A percentile compares a stretch with the other conserved stretches of the same genome.
Conservation (phyloP, 164 flowering plant species). For the Paratinospora sagittata region DNA sequence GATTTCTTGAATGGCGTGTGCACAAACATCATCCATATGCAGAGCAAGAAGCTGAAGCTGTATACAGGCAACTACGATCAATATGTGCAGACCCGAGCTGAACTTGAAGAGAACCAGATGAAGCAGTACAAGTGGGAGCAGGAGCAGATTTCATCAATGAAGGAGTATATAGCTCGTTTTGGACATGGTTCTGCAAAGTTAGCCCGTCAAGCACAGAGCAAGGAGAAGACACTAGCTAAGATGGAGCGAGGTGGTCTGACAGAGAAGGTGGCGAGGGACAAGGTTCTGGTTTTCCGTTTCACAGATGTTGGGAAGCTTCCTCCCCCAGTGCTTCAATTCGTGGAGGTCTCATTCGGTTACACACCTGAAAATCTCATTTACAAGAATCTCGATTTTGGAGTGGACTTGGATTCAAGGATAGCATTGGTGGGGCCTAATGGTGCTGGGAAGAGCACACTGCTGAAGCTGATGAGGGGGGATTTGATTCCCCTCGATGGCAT, state of each 20-base stretch:
- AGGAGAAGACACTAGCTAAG: conserved; percentile 91
- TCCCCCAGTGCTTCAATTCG: conserved; percentile 96
- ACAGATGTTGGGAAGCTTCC: conserved; percentile 95
- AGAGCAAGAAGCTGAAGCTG: conserved; percentile 65
- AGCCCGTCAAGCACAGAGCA: conserved; percentile 98
- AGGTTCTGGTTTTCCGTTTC: conserved; percentile 75
- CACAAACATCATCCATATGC: conserved; percentile 97
- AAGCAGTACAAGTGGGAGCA: conserved; percentile 98
- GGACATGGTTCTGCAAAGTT: conserved; percentile 97
- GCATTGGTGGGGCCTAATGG: conserved; percentile 98
- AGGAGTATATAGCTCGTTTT: conserved; percentile 94
- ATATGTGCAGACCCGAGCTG: conserved; percentile 87
- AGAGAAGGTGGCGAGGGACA: conserved; percentile 73
- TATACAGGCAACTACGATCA: conserved; percentile 93
- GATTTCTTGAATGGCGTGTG: conserved; percentile 95
- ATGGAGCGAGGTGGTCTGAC: conserved; percentile 98
- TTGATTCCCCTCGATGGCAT: conserved; percentile 80
- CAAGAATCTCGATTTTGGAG: conserved; percentile 89
- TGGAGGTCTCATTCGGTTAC: conserved; percentile 86
- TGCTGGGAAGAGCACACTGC: conserved; percentile 91
- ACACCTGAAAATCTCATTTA: conserved; percentile 86
- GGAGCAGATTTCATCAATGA: conserved; percentile 88
- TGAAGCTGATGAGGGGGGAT: conserved; percentile 98
- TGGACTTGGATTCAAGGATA: conserved; percentile 85
- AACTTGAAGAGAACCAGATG: conserved; percentile 97